phyloP scores from a whole-genome alignment of 495 filamentous ascomycete species.

The Aspergillus heteromorphus region DNA sequence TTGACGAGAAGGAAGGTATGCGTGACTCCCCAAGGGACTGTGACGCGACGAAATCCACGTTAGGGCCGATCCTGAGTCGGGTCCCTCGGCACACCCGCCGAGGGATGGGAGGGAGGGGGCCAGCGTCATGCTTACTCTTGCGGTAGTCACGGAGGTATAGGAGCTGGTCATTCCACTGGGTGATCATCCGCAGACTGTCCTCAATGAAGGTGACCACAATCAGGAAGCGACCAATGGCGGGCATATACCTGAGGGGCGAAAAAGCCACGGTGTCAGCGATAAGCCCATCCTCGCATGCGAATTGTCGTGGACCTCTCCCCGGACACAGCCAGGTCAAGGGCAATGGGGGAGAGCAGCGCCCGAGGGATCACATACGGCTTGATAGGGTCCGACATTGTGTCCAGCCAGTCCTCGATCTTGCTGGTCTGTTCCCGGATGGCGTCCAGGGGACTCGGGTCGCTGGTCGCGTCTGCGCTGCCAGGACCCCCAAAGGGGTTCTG shows the following conservation, averaged over 20 bases:
- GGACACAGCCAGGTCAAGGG: not conserved
- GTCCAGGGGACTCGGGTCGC: constrained; percentile 83
- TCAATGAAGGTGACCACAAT: constrained; percentile 99
- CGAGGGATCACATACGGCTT: constrained; percentile 73
- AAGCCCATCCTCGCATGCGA: constrained; percentile 16
- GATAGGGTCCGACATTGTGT: constrained; percentile 81
- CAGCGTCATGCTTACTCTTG: constrained; percentile 60
- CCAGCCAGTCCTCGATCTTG: constrained; percentile 95
- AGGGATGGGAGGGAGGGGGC: constrained; percentile 5
- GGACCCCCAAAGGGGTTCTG: constrained; percentile 68
- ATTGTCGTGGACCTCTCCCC: not conserved
- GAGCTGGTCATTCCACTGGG: constrained; percentile 96
- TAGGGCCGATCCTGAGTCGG: not conserved
- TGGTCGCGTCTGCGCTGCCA: constrained; percentile 54
- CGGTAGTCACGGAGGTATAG: constrained; percentile 89
- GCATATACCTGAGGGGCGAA: constrained; percentile 65
- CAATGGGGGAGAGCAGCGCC: not conserved
- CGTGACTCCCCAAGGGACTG: constrained; percentile 85
- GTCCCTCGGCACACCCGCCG: not conserved
- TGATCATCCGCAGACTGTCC: constrained; percentile 91
- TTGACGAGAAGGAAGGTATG: constrained; percentile 91
- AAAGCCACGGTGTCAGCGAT: constrained; percentile 34
- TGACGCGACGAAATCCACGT: not conserved
- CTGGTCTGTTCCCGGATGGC: constrained; percentile 89
- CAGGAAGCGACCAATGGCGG: constrained; percentile 90